Conservation (phyloP, 2,329 filamentous ascomycete species). For the Coniochaeta prunicola region DNA sequence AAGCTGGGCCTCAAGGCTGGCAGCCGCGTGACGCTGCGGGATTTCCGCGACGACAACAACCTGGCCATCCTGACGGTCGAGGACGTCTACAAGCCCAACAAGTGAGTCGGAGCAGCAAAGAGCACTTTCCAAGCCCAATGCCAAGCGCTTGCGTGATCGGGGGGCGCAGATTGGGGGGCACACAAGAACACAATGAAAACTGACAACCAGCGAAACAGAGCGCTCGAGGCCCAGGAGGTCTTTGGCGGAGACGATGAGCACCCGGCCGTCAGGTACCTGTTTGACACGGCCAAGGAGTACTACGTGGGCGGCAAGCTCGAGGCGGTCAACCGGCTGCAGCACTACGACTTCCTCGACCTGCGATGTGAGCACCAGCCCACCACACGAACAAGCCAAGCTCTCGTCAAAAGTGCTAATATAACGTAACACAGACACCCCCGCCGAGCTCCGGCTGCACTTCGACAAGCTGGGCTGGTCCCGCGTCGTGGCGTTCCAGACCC, state of each 20-base stretch:
- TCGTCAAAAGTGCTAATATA: background rate
- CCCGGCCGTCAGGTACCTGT: slow-evolving; percentile 87
- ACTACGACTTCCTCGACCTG: slow-evolving; percentile 98
- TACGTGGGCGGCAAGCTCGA: slow-evolving; percentile 96
- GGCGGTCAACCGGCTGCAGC: slow-evolving; percentile 88
- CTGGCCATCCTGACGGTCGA: slow-evolving; percentile 93
- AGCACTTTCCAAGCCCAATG: background rate
- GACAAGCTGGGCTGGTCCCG: slow-evolving; percentile 98
- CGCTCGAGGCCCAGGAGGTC: slow-evolving; percentile 85
- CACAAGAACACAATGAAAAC: slow-evolving; percentile 4
- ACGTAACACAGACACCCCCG: slow-evolving; percentile 63
- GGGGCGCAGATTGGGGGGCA: slow-evolving; percentile 12
- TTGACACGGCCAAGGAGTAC: slow-evolving; percentile 72
- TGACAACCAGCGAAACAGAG: slow-evolving; percentile 40
- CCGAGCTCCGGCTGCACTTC: slow-evolving; percentile 92
- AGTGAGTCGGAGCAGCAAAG: slow-evolving; percentile 62
- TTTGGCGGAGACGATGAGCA: slow-evolving; percentile 89
- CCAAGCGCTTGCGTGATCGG: slow-evolving; percentile 17
- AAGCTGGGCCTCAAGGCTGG: slow-evolving; percentile 70
- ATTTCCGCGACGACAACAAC: slow-evolving; percentile 94
- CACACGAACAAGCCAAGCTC: background rate
- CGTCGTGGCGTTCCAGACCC: slow-evolving; percentile 97
- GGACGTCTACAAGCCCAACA: slow-evolving; percentile 92
- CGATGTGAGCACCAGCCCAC: slow-evolving; percentile 58
- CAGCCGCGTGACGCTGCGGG: slow-evolving; percentile 77